Evolutionary conservation across 169 alveolate genomes (phyloP), one percentile per base, ranked within the genome.

Genomic region (Theileria equi): DNA sequence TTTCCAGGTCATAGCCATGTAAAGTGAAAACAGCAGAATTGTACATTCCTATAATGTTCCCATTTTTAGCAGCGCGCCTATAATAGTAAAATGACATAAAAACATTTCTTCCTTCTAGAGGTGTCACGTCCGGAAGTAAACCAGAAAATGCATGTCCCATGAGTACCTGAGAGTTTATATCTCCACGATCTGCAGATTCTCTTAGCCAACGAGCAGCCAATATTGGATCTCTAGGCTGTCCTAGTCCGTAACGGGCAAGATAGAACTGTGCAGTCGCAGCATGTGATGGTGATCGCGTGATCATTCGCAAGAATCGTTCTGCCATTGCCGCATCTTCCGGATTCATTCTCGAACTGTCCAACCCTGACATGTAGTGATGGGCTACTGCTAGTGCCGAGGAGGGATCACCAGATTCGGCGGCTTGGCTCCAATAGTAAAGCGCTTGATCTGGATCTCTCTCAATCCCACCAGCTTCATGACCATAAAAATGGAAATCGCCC

Each of bases 121-220:
- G 83, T 17, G 83, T 76, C 10, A 90, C 81, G 29, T 88, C 95
- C 41, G 67, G 73, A 44, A 86, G 83, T 23, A 89, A 81, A 10
- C 95, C 95, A 1, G 95, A 90, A 54, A 86, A 90, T 29, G 90
- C 91, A 67, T 90, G 95, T 0, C 93, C 95, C 78, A 90, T 70
- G 38, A 90, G 70, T 80, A 90, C 67, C 53, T 88, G 93, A 13
- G 95, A 82, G 21, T 79, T 86, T 8, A 78, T 88, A 32, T 90
- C 95, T 6, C 95, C 95, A 17, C 86, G 59, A 62, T 88, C 93
- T 23, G 94, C 95, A 21, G 94, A 83, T 16, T 74, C 73, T 25
- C 88, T 81, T 38, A 90, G 77, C 67, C 83, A 68, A 34, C 82
- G 50, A 10, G 92, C 95, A 3, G 95, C 95, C 45, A 76, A 61